A percentile compares a stretch with the other conserved stretches of the same genome.
Conservation (phyloP, 2,329 filamentous ascomycete species). For the Stromatinia cepivora region DNA sequence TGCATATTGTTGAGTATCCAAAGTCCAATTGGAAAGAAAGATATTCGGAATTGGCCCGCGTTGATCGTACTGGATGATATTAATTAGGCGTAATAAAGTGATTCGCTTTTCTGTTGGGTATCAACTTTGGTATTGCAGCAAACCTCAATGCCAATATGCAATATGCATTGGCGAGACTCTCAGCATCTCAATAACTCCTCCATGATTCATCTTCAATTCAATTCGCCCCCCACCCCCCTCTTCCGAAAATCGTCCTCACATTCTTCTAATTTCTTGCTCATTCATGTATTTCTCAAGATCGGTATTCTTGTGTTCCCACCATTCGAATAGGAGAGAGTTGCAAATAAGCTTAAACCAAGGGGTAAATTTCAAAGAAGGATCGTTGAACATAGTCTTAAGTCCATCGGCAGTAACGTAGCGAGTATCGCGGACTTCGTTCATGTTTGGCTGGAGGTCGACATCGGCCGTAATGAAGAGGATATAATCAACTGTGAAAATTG, state of each 20-base stretch:
- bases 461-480: constrained; percentile 97
- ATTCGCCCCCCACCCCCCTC: neutral
- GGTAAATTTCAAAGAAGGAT: constrained; percentile 81
- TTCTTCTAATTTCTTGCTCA: constrained; percentile 84
- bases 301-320: constrained; percentile 85
- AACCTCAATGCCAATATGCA: constrained; percentile 23
- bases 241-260: constrained; percentile 49
- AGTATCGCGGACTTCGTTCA: constrained; percentile 85
- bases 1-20: constrained; percentile 2
- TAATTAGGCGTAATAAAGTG: constrained; percentile 23
- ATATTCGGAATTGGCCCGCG: neutral
- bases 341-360: constrained; percentile 99
- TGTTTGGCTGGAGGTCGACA: constrained; percentile 78
- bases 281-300: constrained; percentile 83
- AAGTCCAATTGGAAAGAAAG: constrained; percentile 11
- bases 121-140: constrained; percentile 10
- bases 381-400: constrained; percentile 81
- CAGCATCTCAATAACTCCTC: constrained; percentile 16
- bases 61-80: constrained; percentile 19
- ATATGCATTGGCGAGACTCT: neutral
- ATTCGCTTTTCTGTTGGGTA: constrained; percentile 24
- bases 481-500: constrained; percentile 72
- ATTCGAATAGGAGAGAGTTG: constrained; percentile 95
- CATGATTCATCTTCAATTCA: constrained; percentile 13
- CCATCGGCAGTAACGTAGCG: constrained; percentile 81